Conservation (phyloP, 108 stramenopile species). For the Cyclotella atomus region DNA sequence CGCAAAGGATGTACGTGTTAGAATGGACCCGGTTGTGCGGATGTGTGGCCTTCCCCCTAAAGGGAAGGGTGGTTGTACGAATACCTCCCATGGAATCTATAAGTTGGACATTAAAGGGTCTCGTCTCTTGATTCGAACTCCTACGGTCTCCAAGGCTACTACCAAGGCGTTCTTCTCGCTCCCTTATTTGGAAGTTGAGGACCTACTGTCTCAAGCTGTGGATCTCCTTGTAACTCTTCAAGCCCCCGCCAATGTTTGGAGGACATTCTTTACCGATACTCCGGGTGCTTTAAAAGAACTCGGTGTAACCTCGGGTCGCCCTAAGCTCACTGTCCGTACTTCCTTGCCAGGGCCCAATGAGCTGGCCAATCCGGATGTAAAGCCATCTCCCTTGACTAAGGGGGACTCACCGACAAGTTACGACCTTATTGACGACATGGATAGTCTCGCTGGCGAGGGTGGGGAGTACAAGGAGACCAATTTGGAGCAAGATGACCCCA, state of each 20-base stretch:
- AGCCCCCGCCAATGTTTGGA: neutral
- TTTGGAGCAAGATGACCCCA: too few species aligned
- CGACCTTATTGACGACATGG: too few species aligned
- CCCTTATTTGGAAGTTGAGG: neutral
- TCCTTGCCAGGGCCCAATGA: too few species aligned
- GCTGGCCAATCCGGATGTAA: too few species aligned
- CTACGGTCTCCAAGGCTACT: neutral
- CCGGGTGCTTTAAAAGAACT: too few species aligned
- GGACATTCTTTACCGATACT: neutral
- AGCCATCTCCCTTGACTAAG: too few species aligned
- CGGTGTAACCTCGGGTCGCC: too few species aligned
- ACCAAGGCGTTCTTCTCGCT: neutral
- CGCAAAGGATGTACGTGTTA: neutral
- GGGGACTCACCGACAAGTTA: too few species aligned
- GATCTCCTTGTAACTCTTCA: neutral
- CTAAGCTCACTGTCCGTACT: too few species aligned
- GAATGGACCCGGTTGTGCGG: neutral
- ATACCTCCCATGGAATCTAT: neutral
- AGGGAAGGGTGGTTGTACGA: constrained; percentile 3
- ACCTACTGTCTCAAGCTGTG: neutral
- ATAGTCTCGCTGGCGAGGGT: too few species aligned
- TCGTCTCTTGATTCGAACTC: neutral
- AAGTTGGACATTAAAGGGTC: neutral
- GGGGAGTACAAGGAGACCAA: too few species aligned
- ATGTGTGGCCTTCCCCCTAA: constrained; percentile 5